Percentiles rank a stretch among this genome's conserved stretches.
Conservation (phyloP, 495 filamentous ascomycete genomes). For the Xeromyces bisporus region DNA sequence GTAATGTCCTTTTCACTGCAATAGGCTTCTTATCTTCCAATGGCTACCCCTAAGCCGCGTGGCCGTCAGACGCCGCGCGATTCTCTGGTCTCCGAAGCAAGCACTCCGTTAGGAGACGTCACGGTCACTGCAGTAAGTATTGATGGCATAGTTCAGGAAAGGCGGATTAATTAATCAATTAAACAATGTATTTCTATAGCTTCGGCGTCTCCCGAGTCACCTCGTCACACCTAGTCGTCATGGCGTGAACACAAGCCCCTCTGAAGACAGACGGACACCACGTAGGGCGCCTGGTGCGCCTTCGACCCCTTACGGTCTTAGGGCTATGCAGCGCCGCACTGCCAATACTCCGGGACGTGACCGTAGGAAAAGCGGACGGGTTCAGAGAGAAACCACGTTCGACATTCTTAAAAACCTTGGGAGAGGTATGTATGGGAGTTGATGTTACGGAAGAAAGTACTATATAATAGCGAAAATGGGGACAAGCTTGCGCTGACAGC, state of each 20-base stretch:
- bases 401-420: constrained; percentile 52
- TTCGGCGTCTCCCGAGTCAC: constrained; percentile 22
- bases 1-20: too few relatives aligned
- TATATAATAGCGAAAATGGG: too few relatives aligned
- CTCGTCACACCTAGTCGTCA: constrained; percentile 27
- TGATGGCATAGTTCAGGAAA: too few relatives aligned
- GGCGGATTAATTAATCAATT: too few relatives aligned
- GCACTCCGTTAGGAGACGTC: constrained; percentile 17
- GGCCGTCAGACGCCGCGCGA: constrained; percentile 16
- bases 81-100: constrained; percentile 6
- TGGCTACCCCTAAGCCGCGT: constrained; percentile 25
- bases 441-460: too few relatives aligned
- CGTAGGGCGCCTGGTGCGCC: constrained; percentile 23
- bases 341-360: constrained; percentile 57
- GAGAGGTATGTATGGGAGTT: constrained; percentile 31
- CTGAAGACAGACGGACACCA: constrained; percentile 21
- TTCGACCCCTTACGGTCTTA: constrained; percentile 56
- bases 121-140: constrained; percentile 18
- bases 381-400: constrained; percentile 60
- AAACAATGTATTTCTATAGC: constrained; percentile 8
- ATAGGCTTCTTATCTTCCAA: constrained; percentile 9
- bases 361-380: constrained; percentile 45
- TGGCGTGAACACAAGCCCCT: constrained; percentile 19
- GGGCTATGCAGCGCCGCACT: constrained; percentile 56
- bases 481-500: too few relatives aligned